Conservation (phyloP, 2,329 filamentous ascomycete species). For the Pseudonectria buxi region DNA sequence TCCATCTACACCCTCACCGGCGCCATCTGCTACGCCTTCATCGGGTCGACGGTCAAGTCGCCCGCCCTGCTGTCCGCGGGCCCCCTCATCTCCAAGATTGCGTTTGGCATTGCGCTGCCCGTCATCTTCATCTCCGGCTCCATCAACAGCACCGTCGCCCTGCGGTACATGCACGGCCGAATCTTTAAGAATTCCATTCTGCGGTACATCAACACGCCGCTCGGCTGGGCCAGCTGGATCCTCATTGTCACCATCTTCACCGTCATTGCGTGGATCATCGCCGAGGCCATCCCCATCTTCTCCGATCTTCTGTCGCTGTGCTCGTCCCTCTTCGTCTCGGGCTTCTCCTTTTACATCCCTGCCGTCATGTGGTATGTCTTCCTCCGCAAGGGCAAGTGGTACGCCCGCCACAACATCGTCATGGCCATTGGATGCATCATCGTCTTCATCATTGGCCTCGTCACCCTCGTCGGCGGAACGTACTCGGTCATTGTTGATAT, state of each 20-base stretch:
- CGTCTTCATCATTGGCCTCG: slow-evolving; percentile 5
- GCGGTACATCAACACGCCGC: slow-evolving; percentile 8
- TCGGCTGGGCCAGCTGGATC: slow-evolving; percentile 9
- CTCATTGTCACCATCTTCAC: slow-evolving; percentile 5
- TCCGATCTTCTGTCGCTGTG: slow-evolving; percentile 7
- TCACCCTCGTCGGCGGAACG: slow-evolving; percentile 5
- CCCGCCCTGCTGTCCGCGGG: slow-evolving; percentile 7
- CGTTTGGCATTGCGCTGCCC: slow-evolving; percentile 6
- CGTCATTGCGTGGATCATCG: slow-evolving; percentile 6
- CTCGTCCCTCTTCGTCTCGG: slow-evolving; percentile 7
- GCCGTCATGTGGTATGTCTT: slow-evolving; percentile 6
- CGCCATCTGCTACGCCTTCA: slow-evolving; percentile 8
- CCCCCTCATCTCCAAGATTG: slow-evolving; percentile 4
- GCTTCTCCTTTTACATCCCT: slow-evolving; percentile 8
- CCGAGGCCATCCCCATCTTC: slow-evolving; percentile 9
- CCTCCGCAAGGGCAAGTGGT: slow-evolving; percentile 9
- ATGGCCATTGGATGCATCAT: slow-evolving; percentile 6
- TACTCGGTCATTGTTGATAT: slow-evolving; percentile 8
- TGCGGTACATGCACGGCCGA: slow-evolving; percentile 8
- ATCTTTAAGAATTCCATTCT: slow-evolving; percentile 7
- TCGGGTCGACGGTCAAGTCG: slow-evolving; percentile 8
- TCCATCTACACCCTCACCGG: slow-evolving; percentile 8
- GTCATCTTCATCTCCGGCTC: slow-evolving; percentile 10
- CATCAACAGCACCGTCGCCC: slow-evolving; percentile 8
- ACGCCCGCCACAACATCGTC: slow-evolving; percentile 4